Evolutionary conservation across 371 early-diverging fungal species (phyloP).

Genomic region (Thermomucor indicae-seudaticae): DNA sequence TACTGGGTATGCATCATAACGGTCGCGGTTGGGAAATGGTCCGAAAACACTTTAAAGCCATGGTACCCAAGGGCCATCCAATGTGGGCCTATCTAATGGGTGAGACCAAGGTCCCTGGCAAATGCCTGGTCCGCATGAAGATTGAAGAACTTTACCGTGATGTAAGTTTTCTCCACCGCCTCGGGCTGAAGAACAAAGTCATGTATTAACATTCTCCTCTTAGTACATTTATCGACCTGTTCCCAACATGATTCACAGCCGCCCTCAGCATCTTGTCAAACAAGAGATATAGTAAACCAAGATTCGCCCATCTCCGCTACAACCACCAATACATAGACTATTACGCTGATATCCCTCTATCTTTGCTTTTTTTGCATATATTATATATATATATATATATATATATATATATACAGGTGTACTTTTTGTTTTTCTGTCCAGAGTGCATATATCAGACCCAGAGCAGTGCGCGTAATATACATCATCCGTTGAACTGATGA

Average conservation of each 20-base stretch:
- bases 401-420: too few relatives aligned
- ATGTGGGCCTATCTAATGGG: constrained; percentile 49
- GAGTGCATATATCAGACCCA: too few relatives aligned
- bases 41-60: constrained; percentile 3
- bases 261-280: constrained; percentile 18
- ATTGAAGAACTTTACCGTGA: constrained; percentile 65
- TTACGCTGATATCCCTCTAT: not conserved
- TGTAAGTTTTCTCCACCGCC: constrained; percentile 27
- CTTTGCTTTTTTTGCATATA: not conserved
- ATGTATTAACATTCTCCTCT: not conserved
- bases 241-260: constrained; percentile 60
- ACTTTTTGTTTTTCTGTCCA: too few relatives aligned
- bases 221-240: constrained; percentile 60
- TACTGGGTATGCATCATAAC: constrained; percentile 58
- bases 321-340: not conserved
- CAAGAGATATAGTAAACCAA: too few relatives aligned
- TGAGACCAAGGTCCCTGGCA: constrained; percentile 43
- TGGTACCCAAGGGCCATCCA: constrained; percentile 22
- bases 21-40: constrained; percentile 58
- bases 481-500: too few relatives aligned
- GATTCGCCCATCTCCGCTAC: too few relatives aligned
- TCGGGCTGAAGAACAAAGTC: not conserved
- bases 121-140: constrained; percentile 72
- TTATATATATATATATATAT: not conserved
- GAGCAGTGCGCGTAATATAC: too few relatives aligned